These are phyloP conservation scores for Tolypocladium tundrense DNA, from an alignment of 2,329 filamentous ascomycete genomes.

Conservation along the genomic window DNA sequence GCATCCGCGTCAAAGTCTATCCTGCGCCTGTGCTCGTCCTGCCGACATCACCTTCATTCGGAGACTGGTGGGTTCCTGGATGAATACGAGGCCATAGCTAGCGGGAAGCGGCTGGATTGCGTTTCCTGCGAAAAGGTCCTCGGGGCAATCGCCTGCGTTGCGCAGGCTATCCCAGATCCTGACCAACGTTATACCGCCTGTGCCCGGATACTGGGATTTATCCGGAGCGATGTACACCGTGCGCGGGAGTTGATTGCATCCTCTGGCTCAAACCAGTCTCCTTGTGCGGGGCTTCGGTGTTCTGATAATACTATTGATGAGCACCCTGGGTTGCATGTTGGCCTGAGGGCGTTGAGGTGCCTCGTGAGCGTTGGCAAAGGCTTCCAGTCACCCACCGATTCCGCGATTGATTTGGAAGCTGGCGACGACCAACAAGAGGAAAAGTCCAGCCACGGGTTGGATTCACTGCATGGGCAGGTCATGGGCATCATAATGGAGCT, in stretches of 20 bases:
- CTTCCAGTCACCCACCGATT: constrained; percentile 57
- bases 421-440: constrained; percentile 15
- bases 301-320: constrained; percentile 25
- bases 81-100: constrained; percentile 56
- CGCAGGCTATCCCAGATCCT: constrained; percentile 58
- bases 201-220: constrained; percentile 46
- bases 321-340: constrained; percentile 34
- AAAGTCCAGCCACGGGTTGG: constrained; percentile 9
- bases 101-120: constrained; percentile 47
- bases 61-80: constrained; percentile 60
- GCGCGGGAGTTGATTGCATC: constrained; percentile 12
- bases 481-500: constrained; percentile 36
- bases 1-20: constrained; percentile 67
- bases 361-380: constrained; percentile 62
- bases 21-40: constrained; percentile 63
- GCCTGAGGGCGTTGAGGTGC: constrained; percentile 52
- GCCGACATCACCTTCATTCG: constrained; percentile 55
- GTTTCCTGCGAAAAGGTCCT: constrained; percentile 64
- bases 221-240: constrained; percentile 44
- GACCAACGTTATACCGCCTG: constrained; percentile 42
- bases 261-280: constrained; percentile 2
- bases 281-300: constrained; percentile 16
- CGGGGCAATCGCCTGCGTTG: constrained; percentile 62
- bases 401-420: constrained; percentile 56
- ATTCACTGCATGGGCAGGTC: constrained; percentile 33